These are phyloP conservation scores for Xylariaceae sp. DNA, from an alignment of 2,329 filamentous ascomycete genomes.

Conservation along the genomic window DNA sequence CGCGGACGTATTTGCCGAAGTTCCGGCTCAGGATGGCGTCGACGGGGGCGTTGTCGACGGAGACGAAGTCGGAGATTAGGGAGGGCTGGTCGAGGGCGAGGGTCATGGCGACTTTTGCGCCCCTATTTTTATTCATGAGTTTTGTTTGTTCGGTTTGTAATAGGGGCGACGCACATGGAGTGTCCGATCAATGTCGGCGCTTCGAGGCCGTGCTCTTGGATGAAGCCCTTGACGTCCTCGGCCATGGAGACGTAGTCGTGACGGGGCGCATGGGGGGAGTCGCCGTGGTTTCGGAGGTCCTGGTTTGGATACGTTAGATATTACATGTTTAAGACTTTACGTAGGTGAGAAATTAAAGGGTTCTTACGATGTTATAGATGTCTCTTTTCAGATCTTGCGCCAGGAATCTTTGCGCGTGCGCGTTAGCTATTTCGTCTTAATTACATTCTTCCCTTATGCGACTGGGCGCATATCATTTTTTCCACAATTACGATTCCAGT, in stretches of 20 bases:
- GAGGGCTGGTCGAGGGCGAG: constrained; percentile 68
- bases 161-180: constrained; percentile 62
- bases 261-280: constrained; percentile 68
- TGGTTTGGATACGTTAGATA: constrained; percentile 32
- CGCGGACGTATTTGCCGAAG: constrained; percentile 75
- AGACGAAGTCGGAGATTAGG: constrained; percentile 64
- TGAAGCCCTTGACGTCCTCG: constrained; percentile 74
- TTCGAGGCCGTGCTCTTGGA: constrained; percentile 63
- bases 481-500: no score
- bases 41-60: constrained; percentile 89
- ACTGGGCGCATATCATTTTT: no score
- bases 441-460: background rate
- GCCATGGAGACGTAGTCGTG: constrained; percentile 84
- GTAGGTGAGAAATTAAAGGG: background rate
- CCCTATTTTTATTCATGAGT: constrained; percentile 34
- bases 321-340: background rate
- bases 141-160: background rate
- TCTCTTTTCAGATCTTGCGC: constrained; percentile 74
- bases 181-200: constrained; percentile 80
- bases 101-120: constrained; percentile 88
- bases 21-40: constrained; percentile 68
- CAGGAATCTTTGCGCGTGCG: constrained; percentile 54
- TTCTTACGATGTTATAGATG: constrained; percentile 71
- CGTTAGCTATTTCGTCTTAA: background rate
- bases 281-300: constrained; percentile 91